Evolutionary conservation across 1,139 yeast genomes (phyloP).

Genomic region (Yamadazyma triangularis): DNA sequence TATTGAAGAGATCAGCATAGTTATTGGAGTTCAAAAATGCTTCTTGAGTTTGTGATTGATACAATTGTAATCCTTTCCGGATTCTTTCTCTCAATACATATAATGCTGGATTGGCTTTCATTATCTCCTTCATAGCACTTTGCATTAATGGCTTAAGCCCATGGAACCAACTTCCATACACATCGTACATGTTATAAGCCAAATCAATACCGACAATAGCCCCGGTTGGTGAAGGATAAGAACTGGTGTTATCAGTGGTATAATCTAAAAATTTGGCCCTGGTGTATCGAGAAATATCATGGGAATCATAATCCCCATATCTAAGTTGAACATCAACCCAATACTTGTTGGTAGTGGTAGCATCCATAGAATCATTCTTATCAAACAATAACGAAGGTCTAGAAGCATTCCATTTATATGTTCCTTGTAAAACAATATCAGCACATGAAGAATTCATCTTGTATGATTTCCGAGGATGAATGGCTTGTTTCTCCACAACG

Average conservation of each 20-base stretch:
- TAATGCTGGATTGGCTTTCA: slow-evolving; percentile 93
- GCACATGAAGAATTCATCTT: slow-evolving; percentile 97
- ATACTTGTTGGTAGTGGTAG: slow-evolving; percentile 62
- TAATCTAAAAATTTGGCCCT: slow-evolving; percentile 91
- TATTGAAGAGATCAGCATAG: slow-evolving; percentile 84
- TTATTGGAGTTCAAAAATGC: slow-evolving; percentile 86
- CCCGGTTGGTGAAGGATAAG: slow-evolving; percentile 94
- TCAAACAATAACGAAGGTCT: slow-evolving; percentile 76
- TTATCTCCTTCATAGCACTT: slow-evolving; percentile 88
- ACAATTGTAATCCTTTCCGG: slow-evolving; percentile 87
- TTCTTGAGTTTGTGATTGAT: slow-evolving; percentile 91
- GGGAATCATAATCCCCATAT: slow-evolving; percentile 97
- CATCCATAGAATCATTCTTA: slow-evolving; percentile 47
- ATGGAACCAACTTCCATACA: slow-evolving; percentile 97
- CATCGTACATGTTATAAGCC: slow-evolving; percentile 94
- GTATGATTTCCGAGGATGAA: slow-evolving; percentile 96
- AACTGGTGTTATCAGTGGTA: slow-evolving; percentile 78
- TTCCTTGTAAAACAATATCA: slow-evolving; percentile 73
- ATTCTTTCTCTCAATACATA: slow-evolving; percentile 90
- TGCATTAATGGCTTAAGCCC: slow-evolving; percentile 88
- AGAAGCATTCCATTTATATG: slow-evolving; percentile 81
- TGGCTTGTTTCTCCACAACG: slow-evolving; percentile 82
- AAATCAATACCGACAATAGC: slow-evolving; percentile 85
- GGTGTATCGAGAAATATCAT: slow-evolving; percentile 91
- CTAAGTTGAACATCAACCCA: slow-evolving; percentile 96